phyloP scores from a whole-genome alignment of 257 asterid species.

The Salvia hispanica region DNA sequence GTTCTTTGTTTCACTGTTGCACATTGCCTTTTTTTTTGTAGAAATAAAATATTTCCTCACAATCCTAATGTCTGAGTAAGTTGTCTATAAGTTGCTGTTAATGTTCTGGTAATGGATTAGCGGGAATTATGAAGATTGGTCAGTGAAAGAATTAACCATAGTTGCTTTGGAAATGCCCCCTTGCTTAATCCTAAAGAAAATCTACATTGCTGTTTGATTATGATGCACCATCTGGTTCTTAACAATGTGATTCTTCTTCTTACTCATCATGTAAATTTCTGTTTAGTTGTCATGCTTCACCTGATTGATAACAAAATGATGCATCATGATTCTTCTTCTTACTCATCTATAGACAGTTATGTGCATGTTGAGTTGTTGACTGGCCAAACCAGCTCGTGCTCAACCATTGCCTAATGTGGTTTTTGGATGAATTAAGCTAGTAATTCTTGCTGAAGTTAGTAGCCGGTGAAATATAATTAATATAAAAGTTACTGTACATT shows the following conservation, averaged over 20 bases:
- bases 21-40: conserved; percentile 3
- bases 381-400: not conserved
- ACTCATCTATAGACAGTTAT: no score
- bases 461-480: not conserved
- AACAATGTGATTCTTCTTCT: not conserved
- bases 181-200: conserved; percentile 18
- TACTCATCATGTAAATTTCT: not conserved
- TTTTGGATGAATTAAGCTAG: not conserved
- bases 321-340: no score
- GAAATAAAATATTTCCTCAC: not conserved
- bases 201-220: conserved; percentile 9
- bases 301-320: no score
- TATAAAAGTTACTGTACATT: not conserved
- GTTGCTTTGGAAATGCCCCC: conserved; percentile 9
- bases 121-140: conserved; percentile 4
- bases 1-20: conserved; percentile 12
- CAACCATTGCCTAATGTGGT: not conserved
- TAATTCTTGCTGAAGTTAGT: not conserved
- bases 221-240: conserved; percentile 16
- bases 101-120: conserved; percentile 5
- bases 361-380: no score
- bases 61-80: not conserved
- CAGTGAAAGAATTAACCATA: conserved; percentile 7
- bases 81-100: not conserved
- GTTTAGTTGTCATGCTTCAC: no score